Evolutionary conservation across 768 basidiomycete genomes (phyloP).

Genomic region (Dictyophora rubrovolvata): DNA sequence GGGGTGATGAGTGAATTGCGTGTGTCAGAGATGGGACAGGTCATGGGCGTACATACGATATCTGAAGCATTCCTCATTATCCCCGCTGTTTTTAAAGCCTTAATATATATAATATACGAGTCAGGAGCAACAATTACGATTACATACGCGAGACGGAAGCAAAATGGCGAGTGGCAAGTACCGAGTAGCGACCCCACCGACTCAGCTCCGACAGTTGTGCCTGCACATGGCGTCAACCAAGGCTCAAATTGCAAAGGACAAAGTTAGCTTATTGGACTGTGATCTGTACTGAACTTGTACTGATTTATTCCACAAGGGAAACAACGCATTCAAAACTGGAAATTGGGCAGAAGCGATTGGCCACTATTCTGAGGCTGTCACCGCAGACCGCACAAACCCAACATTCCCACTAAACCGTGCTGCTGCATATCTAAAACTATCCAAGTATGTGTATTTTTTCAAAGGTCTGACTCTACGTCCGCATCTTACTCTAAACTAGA

Average conservation of each 20-base stretch:
- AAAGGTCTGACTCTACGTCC: not conserved
- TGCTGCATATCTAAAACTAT: conserved; percentile 86
- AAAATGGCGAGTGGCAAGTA: not conserved
- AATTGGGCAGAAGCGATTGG: conserved; percentile 75
- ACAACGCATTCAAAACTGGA: conserved; percentile 72
- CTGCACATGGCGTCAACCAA: conserved; percentile 1
- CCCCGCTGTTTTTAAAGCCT: not conserved
- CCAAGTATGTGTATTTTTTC: conserved; percentile 61
- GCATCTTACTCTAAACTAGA: conserved; percentile 19
- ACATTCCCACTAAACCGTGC: conserved; percentile 82
- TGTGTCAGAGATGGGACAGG: not conserved
- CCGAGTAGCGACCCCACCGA: too few relatives aligned
- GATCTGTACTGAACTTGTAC: not conserved
- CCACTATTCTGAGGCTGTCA: conserved; percentile 73
- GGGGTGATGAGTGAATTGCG: not conserved
- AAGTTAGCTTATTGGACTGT: not conserved
- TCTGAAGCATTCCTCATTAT: not conserved
- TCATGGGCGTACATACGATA: conserved; percentile 7
- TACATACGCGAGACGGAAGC: not conserved
- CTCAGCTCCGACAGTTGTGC: not conserved
- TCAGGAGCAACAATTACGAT: not conserved
- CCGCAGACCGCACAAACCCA: conserved; percentile 59
- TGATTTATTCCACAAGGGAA: conserved; percentile 47
- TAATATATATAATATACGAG: not conserved
- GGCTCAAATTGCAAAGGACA: conserved; percentile 7